These are phyloP conservation scores for Quercus suber DNA, from an alignment of 306 rosid genomes.

Conservation along the genomic window DNA sequence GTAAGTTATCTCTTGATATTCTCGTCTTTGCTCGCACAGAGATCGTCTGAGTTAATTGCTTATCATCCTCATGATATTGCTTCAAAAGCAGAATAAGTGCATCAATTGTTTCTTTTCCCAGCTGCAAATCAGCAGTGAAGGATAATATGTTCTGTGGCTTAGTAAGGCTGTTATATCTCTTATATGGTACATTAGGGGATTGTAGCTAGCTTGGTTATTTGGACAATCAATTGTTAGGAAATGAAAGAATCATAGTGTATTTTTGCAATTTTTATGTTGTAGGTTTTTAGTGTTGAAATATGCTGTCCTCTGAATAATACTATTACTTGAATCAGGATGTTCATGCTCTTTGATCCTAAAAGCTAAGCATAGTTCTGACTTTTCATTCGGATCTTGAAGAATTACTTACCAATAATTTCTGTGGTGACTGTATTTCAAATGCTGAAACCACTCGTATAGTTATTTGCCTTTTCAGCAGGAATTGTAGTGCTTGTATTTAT, in stretches of 20 bases:
- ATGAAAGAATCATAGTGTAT: slow-evolving; percentile 20
- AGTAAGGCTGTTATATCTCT: slow-evolving; percentile 24
- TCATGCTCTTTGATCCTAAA: background rate
- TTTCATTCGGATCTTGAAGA: background rate
- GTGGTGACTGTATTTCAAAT: background rate
- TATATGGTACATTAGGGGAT: slow-evolving; percentile 18
- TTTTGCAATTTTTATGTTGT: slow-evolving; percentile 11
- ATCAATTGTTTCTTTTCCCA: slow-evolving; percentile 33
- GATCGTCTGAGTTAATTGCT: slow-evolving; percentile 34
- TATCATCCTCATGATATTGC: slow-evolving; percentile 30
- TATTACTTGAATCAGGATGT: background rate
- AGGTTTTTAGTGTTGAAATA: background rate
- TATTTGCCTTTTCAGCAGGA: background rate
- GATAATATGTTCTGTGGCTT: slow-evolving; percentile 23
- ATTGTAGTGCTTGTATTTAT: background rate
- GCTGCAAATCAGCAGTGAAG: slow-evolving; percentile 39
- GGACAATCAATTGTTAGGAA: slow-evolving; percentile 18
- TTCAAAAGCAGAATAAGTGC: slow-evolving; percentile 44
- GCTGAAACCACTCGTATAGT: background rate
- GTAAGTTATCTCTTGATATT: slow-evolving; percentile 35
- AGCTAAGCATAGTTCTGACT: background rate
- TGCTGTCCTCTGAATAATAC: background rate
- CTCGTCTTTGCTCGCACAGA: slow-evolving; percentile 20
- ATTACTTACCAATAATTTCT: background rate
- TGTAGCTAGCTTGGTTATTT: slow-evolving; percentile 7